phyloP scores from a whole-genome alignment of 495 filamentous ascomycete species.

The Hypoxylon crocopeplum region DNA sequence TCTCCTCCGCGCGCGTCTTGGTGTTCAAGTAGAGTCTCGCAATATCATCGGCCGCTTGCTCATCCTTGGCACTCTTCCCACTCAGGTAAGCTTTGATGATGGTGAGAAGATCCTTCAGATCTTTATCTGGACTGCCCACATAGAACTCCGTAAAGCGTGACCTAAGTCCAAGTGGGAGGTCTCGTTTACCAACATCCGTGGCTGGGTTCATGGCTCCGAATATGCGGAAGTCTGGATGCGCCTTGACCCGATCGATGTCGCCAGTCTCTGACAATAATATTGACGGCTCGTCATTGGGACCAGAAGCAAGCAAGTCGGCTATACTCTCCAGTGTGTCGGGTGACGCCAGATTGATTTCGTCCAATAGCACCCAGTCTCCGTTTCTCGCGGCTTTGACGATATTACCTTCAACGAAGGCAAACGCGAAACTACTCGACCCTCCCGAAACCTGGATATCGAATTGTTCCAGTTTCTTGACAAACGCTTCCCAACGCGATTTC shows the following conservation, averaged over 20 bases:
- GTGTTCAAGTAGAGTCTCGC: conserved; percentile 85
- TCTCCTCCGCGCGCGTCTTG: conserved; percentile 79
- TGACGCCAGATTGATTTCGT: conserved; percentile 96
- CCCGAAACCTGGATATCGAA: conserved; percentile 83
- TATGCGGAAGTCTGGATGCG: conserved; percentile 92
- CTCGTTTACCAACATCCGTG: conserved; percentile 94
- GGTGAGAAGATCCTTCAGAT: conserved; percentile 79
- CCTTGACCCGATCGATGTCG: conserved; percentile 83
- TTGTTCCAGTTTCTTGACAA: conserved; percentile 74
- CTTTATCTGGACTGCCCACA: conserved; percentile 84
- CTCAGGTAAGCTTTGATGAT: conserved; percentile 89
- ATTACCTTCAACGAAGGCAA: conserved; percentile 93
- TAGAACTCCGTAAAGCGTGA: conserved; percentile 95
- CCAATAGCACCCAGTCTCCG: conserved; percentile 96
- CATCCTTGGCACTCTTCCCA: conserved; percentile 66
- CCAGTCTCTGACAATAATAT: conserved; percentile 91
- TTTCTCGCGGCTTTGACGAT: conserved; percentile 91
- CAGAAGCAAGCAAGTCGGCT: conserved; percentile 78
- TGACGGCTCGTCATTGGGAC: conserved; percentile 70
- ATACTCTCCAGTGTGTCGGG: conserved; percentile 94
- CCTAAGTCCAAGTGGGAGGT: conserved; percentile 82
- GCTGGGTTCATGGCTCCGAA: conserved; percentile 99
- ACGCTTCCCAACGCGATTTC: conserved; percentile 79
- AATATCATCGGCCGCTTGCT: conserved; percentile 74
- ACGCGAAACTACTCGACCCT: conserved; percentile 83